Conservation (phyloP, 495 filamentous ascomycete species). For the Penicillium simplicissimum region DNA sequence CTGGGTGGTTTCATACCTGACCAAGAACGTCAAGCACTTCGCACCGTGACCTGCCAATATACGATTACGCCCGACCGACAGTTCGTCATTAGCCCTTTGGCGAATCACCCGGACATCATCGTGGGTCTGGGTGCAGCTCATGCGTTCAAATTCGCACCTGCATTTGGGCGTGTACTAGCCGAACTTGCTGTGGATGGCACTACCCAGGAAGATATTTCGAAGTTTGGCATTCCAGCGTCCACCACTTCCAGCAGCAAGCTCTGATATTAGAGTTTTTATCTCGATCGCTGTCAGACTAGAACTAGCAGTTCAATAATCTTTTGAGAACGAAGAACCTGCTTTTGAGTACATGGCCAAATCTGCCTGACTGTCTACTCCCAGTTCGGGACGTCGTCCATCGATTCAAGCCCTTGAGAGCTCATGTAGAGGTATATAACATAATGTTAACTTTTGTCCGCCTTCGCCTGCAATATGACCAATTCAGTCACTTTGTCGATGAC, state of each 20-base stretch:
- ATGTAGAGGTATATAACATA: too few relatives aligned
- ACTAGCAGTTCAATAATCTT: background rate
- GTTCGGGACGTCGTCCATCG: too few relatives aligned
- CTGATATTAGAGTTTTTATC: background rate
- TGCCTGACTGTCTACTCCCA: too few relatives aligned
- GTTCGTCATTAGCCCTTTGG: constrained; percentile 31
- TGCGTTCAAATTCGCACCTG: constrained; percentile 37
- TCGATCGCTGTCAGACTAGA: background rate
- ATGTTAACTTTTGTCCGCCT: too few relatives aligned
- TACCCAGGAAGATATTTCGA: constrained; percentile 33
- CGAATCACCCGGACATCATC: constrained; percentile 28
- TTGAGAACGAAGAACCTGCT: background rate
- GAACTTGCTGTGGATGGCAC: constrained; percentile 33
- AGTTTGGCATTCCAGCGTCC: constrained; percentile 21
- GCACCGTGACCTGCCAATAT: constrained; percentile 34
- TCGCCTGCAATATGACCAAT: too few relatives aligned
- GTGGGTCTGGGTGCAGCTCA: constrained; percentile 32
- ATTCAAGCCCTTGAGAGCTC: too few relatives aligned
- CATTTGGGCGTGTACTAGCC: constrained; percentile 31
- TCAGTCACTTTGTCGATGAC: too few relatives aligned
- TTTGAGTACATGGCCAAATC: too few relatives aligned
- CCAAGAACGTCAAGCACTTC: constrained; percentile 25
- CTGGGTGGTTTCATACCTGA: constrained; percentile 28
- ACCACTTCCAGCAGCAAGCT: constrained; percentile 14
- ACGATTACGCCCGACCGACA: constrained; percentile 32